Percentiles rank a stretch among this genome's conserved stretches.
Evolutionary conservation across 116 monocot genomes (phyloP).

Genomic region (Cymodocea nodosa): DNA sequence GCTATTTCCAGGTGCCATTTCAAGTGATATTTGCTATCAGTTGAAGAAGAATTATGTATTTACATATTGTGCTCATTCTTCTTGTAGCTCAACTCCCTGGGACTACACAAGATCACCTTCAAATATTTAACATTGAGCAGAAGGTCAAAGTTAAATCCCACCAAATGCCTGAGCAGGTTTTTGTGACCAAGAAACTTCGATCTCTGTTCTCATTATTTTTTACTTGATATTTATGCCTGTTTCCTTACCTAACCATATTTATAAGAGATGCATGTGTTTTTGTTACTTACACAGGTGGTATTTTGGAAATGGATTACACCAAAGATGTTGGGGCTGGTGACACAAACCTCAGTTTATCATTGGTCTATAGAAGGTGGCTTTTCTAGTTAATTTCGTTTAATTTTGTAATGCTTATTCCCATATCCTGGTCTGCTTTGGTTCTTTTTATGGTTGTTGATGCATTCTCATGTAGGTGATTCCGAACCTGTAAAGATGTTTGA

Average conservation of each 20-base stretch:
- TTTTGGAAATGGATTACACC: conserved; percentile 99
- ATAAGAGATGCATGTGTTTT: not conserved
- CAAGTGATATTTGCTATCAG: not conserved
- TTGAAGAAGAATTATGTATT: not conserved
- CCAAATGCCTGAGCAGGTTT: conserved; percentile 95
- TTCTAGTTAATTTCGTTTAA: not conserved
- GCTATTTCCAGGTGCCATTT: too few relatives aligned
- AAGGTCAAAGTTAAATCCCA: conserved; percentile 93
- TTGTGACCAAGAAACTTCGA: not conserved
- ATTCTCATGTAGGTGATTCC: conserved; percentile 46
- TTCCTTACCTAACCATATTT: not conserved
- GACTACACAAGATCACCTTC: conserved; percentile 90
- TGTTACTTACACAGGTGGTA: conserved; percentile 43
- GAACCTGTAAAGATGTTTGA: conserved; percentile 97
- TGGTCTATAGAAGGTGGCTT: conserved; percentile 87
- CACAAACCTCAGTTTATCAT: conserved; percentile 90
- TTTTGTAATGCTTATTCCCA: too few relatives aligned
- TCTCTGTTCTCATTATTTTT: not conserved
- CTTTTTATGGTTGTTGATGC: not conserved
- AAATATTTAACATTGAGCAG: conserved; percentile 92
- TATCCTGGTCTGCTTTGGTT: not conserved
- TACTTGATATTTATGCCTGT: not conserved
- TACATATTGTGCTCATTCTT: not conserved
- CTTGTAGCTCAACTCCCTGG: conserved; percentile 84
- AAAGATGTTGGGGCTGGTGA: conserved; percentile 92